Evolutionary conservation across 1,284 basidiomycete species (phyloP).

Genomic region (Cryptococcus amylolentus): DNA sequence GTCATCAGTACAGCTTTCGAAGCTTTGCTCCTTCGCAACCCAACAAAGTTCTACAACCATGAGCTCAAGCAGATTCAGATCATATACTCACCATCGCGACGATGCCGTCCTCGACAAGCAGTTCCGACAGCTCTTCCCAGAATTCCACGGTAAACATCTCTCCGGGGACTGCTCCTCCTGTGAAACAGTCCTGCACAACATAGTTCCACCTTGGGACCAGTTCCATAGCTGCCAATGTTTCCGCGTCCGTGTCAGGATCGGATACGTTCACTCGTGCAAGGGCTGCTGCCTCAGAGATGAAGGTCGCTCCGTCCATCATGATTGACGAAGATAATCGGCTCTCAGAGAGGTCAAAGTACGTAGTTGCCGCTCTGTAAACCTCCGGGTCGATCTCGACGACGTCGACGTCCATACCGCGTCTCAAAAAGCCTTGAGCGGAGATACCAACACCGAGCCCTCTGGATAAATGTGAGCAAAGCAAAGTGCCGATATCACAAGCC

Average conservation of each 20-base stretch:
- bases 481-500: neutral
- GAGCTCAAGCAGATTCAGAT: neutral
- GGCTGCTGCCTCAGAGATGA: slow-evolving; percentile 54
- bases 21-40: slow-evolving; percentile 60
- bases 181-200: slow-evolving; percentile 86
- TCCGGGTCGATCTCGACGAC: slow-evolving; percentile 73
- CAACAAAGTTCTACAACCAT: slow-evolving; percentile 64
- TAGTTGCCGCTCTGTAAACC: slow-evolving; percentile 74
- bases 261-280: slow-evolving; percentile 17
- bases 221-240: slow-evolving; percentile 4
- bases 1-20: slow-evolving; percentile 67
- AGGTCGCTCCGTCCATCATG: slow-evolving; percentile 69
- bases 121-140: slow-evolving; percentile 64
- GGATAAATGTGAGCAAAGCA: slow-evolving; percentile 3
- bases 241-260: neutral
- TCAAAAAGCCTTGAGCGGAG: slow-evolving; percentile 66
- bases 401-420: slow-evolving; percentile 58
- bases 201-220: slow-evolving; percentile 60
- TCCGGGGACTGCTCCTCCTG: slow-evolving; percentile 76
- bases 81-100: slow-evolving; percentile 67
- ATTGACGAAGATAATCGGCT: slow-evolving; percentile 54
- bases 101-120: slow-evolving; percentile 68
- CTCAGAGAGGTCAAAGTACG: slow-evolving; percentile 67
- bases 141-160: slow-evolving; percentile 78
- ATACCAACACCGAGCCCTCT: slow-evolving; percentile 84